phyloP scores from a whole-genome alignment of 1,284 basidiomycete species.

The Leccinum fallax region DNA sequence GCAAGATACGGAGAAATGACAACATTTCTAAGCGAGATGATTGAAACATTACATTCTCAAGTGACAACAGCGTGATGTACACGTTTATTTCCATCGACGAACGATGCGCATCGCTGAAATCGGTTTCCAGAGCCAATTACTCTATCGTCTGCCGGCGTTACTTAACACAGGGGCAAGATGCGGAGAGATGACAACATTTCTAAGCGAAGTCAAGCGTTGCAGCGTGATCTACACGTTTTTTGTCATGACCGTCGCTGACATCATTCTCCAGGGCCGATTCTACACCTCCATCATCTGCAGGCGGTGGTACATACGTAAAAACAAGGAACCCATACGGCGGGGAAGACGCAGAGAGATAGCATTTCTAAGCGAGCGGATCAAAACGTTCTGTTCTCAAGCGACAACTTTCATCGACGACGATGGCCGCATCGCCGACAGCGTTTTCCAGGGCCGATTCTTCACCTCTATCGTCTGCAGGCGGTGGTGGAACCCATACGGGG shows the following conservation, averaged over 20 bases:
- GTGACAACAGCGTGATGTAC: background rate
- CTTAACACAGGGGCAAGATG: background rate
- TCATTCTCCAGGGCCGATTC: no score
- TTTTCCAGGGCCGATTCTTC: no score
- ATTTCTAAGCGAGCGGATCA: background rate
- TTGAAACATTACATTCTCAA: background rate
- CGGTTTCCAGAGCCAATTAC: no score
- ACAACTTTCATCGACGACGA: background rate
- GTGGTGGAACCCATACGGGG: background rate
- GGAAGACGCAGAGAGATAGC: background rate
- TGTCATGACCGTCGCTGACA: no score
- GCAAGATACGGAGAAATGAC: background rate
- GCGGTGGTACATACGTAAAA: background rate
- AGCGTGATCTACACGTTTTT: background rate
- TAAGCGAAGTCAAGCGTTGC: background rate
- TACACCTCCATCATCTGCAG: no score
- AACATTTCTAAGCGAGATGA: background rate
- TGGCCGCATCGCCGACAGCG: no score
- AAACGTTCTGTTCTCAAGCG: background rate
- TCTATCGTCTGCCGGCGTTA: no score
- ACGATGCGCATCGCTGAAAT: background rate
- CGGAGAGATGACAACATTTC: background rate
- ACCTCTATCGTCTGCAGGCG: no score
- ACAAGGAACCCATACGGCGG: background rate
- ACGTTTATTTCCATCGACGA: conserved; percentile 2